Base-by-base conservation (phyloP, 768 basidiomycete species). In the Tylopilus vinaceipallidus region DNA sequence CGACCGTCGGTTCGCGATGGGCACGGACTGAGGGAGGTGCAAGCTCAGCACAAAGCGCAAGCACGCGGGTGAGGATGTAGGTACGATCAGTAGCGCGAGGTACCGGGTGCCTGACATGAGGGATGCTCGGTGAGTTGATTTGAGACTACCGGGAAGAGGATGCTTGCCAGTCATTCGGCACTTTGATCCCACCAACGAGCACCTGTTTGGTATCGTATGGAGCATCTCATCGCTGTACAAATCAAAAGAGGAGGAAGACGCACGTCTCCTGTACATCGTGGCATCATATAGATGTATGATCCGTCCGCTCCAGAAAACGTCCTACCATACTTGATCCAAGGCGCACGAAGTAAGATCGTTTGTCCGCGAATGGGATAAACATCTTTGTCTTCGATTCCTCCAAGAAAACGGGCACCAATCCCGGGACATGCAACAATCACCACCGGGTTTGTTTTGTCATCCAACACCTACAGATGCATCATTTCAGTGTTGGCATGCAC, bases 341-440 rank as follows among this genome's bases (percentile, higher is more conserved):
- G 76, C 11, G 79, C 75, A 14, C 65, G 62, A 4, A 80, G 49
- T 42, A 75, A 46, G 13, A 74, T 67, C 6, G 73, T 74, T 56
- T 79, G 77, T 14, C 77, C 78, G 38, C 78, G 67, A 32, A 75
- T 62, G 1, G 78, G 77, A 54, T 74, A 74, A 29, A 79, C 62
- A 30, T 72, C 69, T 53, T 68, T 68, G 53, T 80, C 79, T 51
- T 78, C 76, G 19, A 82, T 73, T 6, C 78, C 77, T 10, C 80
- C 79, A 1, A 82, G 69, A 8, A 68, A 66, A 1, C 76, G 69
- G 14, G 80, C 77, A 3, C 80, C 80, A 19, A 94, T 65, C 0
- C 91, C 91, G 0, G 80, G 75, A 56, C 88, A 91, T 10, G 86
- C 79, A 6, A 93, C 64, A 1, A 92, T 61, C 0, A 82, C 88